Evolutionary conservation across 2,329 filamentous ascomycete genomes (phyloP).

Genomic region (Venturia pyrina): DNA sequence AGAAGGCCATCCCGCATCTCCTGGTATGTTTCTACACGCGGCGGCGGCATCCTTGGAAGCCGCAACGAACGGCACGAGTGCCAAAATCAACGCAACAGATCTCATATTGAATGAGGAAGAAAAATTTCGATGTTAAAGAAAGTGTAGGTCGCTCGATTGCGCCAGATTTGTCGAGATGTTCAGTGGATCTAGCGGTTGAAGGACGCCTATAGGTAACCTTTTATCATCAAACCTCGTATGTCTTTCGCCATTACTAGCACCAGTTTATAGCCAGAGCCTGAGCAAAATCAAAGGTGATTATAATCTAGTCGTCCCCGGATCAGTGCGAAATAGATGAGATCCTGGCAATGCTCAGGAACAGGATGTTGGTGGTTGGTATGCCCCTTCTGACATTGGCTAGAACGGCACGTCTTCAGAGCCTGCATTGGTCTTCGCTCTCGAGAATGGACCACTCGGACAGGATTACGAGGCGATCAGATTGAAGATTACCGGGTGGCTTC

Average conservation of each 20-base stretch:
- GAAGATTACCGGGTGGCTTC: background rate
- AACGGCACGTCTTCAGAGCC: background rate
- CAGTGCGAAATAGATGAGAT: background rate
- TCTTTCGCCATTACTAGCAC: background rate
- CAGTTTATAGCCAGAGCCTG: background rate
- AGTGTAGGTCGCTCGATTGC: background rate
- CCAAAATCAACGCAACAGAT: background rate
- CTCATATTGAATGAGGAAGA: background rate
- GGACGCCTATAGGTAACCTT: too few species aligned
- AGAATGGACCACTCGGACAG: background rate
- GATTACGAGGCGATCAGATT: background rate
- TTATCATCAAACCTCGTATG: background rate
- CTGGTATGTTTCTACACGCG: slow-evolving; percentile 2
- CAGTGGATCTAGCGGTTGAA: too few species aligned
- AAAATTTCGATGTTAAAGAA: background rate
- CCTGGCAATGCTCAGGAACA: background rate
- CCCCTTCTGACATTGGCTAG: background rate
- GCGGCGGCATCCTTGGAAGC: background rate
- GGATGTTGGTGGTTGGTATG: background rate
- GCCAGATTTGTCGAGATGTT: background rate
- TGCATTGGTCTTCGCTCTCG: background rate
- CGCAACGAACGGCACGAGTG: background rate
- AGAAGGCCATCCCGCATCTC: background rate
- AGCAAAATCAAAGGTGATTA: background rate
- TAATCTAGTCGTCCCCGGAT: background rate